phyloP scores from a whole-genome alignment of 768 basidiomycete species.

The Calvatia gigantea region DNA sequence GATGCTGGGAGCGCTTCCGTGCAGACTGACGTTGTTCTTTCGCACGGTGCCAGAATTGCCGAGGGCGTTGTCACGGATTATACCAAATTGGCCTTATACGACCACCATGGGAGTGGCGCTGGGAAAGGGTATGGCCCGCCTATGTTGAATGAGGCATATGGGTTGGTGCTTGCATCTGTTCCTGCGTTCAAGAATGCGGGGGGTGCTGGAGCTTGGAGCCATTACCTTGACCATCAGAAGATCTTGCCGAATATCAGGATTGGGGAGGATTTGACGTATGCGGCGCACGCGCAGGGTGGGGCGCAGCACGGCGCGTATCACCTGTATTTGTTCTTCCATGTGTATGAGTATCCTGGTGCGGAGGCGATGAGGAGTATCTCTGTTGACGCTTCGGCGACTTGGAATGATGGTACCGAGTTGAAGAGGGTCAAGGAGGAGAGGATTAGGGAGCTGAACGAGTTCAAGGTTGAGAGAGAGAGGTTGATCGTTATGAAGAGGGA shows the following conservation, averaged over 20 bases:
- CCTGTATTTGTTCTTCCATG: constrained; percentile 10
- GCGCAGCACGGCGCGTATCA: not conserved
- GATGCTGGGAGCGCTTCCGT: constrained; percentile 3
- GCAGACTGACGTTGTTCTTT: constrained; percentile 8
- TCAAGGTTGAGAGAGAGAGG: constrained; percentile 6
- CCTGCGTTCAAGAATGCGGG: constrained; percentile 7
- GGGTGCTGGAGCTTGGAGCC: not conserved
- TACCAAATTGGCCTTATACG: constrained; percentile 3
- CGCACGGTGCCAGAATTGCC: not conserved
- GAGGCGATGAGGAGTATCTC: constrained; percentile 8
- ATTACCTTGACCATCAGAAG: constrained; percentile 9
- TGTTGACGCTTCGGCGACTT: constrained; percentile 8
- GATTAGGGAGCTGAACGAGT: not conserved
- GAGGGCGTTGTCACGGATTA: constrained; percentile 8
- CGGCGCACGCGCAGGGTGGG: not conserved
- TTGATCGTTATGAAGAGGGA: constrained; percentile 2
- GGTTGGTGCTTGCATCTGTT: constrained; percentile 1
- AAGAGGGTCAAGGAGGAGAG: constrained; percentile 1
- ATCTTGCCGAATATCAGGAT: constrained; percentile 2
- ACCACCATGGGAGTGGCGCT: not conserved
- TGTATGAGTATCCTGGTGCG: constrained; percentile 8
- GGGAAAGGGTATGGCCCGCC: constrained; percentile 6
- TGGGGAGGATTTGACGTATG: not conserved
- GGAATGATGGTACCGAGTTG: constrained; percentile 5
- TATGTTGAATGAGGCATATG: constrained; percentile 9